Evolutionary conservation across 2,329 filamentous ascomycete genomes (phyloP).

Genomic region (Phoma sp.): DNA sequence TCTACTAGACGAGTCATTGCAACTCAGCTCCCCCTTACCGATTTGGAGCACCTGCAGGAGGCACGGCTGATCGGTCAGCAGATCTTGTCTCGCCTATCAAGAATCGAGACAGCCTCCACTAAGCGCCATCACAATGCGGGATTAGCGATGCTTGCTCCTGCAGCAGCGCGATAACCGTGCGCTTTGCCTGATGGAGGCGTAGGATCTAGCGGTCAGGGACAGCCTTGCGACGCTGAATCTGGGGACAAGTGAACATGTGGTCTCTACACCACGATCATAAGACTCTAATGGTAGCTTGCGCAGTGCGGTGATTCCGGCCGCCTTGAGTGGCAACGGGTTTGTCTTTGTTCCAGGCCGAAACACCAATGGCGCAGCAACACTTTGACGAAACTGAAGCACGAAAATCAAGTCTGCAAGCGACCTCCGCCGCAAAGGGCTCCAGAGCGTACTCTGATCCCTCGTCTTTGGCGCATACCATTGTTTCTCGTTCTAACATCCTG

Average conservation of each 20-base stretch:
- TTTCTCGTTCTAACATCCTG: neutral
- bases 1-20: neutral
- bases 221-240: neutral
- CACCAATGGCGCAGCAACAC: neutral
- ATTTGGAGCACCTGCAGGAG: constrained; percentile 1
- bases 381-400: neutral
- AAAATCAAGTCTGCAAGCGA: neutral
- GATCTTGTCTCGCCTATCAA: neutral
- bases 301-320: neutral
- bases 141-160: constrained; percentile 6
- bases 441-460: neutral
- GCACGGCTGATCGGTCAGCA: neutral
- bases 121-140: neutral
- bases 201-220: neutral
- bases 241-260: neutral
- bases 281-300: neutral
- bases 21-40: neutral
- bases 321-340: too few relatives aligned
- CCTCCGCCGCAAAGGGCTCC: neutral
- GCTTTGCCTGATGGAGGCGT: neutral
- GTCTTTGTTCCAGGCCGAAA: too few relatives aligned
- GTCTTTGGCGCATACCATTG: neutral
- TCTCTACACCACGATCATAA: neutral
- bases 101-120: neutral
- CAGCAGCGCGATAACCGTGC: neutral